These are phyloP conservation scores for Phialophora verrucosa DNA, from an alignment of 2,329 filamentous ascomycete species.

Conservation along the genomic window DNA sequence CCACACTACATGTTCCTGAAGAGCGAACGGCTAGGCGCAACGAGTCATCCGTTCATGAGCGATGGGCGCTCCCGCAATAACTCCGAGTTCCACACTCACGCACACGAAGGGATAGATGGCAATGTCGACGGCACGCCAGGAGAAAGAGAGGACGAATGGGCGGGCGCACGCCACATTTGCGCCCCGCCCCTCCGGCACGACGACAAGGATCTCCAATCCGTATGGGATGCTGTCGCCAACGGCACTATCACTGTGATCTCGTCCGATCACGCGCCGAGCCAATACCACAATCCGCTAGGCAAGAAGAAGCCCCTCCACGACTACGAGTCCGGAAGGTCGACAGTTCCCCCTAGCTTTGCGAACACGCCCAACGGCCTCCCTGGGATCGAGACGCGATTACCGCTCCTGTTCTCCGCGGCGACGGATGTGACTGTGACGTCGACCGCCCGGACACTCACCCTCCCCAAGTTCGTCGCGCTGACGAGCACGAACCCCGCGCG, in stretches of 20 bases:
- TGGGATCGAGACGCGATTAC: conserved; percentile 51
- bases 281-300: conserved; percentile 48
- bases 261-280: conserved; percentile 54
- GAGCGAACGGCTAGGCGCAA: conserved; percentile 47
- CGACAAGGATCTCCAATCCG: conserved; percentile 55
- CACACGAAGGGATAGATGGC: not conserved
- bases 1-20: conserved; percentile 64
- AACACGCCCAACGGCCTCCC: conserved; percentile 54
- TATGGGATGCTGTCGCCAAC: conserved; percentile 59
- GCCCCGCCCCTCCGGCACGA: conserved; percentile 58
- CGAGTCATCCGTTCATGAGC: conserved; percentile 44
- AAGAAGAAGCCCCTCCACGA: conserved; percentile 42
- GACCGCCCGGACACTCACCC: conserved; percentile 35
- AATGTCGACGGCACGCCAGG: not conserved
- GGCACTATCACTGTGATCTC: conserved; percentile 63
- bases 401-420: conserved; percentile 47
- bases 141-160: conserved; percentile 44
- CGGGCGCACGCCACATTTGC: conserved; percentile 62
- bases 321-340: conserved; percentile 17
- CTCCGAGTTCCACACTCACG: conserved; percentile 40
- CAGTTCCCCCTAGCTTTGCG: conserved; percentile 44
- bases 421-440: conserved; percentile 17
- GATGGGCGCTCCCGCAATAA: conserved; percentile 42
- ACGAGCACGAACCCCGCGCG: conserved; percentile 53
- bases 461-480: conserved; percentile 54